phyloP scores from a whole-genome alignment of 139 green algal genomes.

The Nannochloris sp. region DNA sequence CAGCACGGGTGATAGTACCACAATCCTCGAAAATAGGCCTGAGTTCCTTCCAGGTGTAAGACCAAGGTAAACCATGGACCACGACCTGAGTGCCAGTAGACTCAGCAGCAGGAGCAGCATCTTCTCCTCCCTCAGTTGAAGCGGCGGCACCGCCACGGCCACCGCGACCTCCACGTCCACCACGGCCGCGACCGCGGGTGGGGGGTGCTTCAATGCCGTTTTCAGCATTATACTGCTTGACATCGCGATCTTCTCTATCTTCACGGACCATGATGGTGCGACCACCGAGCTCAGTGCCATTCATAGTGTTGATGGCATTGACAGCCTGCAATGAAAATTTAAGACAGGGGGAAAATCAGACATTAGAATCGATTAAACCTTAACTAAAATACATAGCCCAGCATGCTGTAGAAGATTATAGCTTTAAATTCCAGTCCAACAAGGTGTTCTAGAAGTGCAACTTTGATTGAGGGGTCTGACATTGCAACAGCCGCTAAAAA shows the following conservation, averaged over 20 bases:
- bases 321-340: slow-evolving; percentile 39
- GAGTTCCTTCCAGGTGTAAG: slow-evolving; percentile 73
- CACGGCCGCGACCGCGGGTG: neutral
- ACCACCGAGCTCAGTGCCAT: slow-evolving; percentile 75
- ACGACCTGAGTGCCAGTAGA: slow-evolving; percentile 56
- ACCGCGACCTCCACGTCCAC: neutral
- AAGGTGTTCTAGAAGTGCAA: too few species aligned
- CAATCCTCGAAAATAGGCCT: slow-evolving; percentile 65
- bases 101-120: slow-evolving; percentile 6
- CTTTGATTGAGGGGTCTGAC: neutral
- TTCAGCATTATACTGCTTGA: slow-evolving; percentile 64
- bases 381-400: too few species aligned
- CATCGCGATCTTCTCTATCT: slow-evolving; percentile 89
- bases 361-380: too few species aligned
- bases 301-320: slow-evolving; percentile 62
- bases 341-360: too few species aligned
- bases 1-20: slow-evolving; percentile 56
- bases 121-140: neutral
- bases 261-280: slow-evolving; percentile 86
- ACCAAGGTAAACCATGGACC: slow-evolving; percentile 87
- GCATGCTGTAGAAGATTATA: too few species aligned
- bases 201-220: slow-evolving; percentile 16
- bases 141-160: neutral
- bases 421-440: too few species aligned
- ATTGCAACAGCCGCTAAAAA: neutral